phyloP scores from a whole-genome alignment of 306 rosid species.

The Quercus alba region DNA sequence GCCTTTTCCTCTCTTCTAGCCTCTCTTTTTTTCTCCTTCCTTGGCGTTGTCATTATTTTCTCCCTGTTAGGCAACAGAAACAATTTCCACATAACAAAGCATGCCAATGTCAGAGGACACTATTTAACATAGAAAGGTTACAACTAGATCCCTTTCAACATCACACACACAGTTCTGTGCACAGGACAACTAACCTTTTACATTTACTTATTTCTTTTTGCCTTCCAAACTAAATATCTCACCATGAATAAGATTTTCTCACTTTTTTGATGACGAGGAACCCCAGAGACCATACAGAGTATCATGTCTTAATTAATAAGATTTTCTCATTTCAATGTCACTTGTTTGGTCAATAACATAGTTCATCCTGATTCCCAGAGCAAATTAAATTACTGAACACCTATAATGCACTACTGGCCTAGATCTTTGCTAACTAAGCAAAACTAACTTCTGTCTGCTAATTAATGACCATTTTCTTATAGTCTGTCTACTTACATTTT shows the following conservation, averaged over 20 bases:
- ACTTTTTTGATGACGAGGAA: no score
- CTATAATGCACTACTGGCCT: neutral
- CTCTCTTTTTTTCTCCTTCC: conserved; percentile 82
- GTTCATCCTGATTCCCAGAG: no score
- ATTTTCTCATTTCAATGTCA: neutral
- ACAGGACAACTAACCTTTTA: neutral
- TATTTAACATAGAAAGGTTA: neutral
- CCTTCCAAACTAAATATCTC: neutral
- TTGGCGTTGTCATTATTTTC: conserved; percentile 80
- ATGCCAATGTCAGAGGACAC: neutral
- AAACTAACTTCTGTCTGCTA: neutral
- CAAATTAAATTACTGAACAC: no score
- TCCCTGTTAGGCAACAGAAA: conserved; percentile 52
- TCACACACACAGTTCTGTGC: neutral
- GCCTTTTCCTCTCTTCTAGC: conserved; percentile 90
- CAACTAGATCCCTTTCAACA: neutral
- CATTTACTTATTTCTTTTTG: neutral
- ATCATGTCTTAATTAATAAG: no score
- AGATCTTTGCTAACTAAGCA: neutral
- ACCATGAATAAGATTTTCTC: neutral
- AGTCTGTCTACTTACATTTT: no score
- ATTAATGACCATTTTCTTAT: neutral
- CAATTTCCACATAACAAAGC: neutral
- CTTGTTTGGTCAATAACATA: neutral
- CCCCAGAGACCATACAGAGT: no score